phyloP scores from a whole-genome alignment of 1,139 yeast species.

The Pichia sp. region DNA sequence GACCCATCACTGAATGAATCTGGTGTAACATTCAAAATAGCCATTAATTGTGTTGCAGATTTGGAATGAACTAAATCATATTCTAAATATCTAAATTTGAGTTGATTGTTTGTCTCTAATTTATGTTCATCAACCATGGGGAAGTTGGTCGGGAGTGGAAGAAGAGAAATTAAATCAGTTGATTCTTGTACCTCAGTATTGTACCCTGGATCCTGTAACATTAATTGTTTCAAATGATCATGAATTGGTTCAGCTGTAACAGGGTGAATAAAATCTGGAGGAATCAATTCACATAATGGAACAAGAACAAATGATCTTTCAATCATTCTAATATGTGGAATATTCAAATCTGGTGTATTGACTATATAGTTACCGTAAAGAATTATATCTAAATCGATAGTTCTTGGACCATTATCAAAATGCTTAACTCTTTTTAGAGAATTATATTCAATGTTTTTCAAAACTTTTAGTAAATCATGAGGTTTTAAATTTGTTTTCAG shows the following conservation, averaged over 20 bases:
- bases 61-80: slow-evolving; percentile 33
- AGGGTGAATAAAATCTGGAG: slow-evolving; percentile 64
- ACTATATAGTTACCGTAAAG: slow-evolving; percentile 55
- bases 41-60: slow-evolving; percentile 60
- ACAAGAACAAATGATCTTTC: slow-evolving; percentile 85
- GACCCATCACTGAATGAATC: slow-evolving; percentile 97
- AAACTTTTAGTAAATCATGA: slow-evolving; percentile 45
- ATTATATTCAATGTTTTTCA: slow-evolving; percentile 74
- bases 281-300: slow-evolving; percentile 76
- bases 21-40: slow-evolving; percentile 81
- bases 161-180: slow-evolving; percentile 35
- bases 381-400: slow-evolving; percentile 82
- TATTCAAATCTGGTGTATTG: slow-evolving; percentile 50
- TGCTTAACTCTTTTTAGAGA: slow-evolving; percentile 65
- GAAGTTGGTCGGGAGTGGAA: slow-evolving; percentile 36
- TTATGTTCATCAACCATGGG: slow-evolving; percentile 12
- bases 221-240: slow-evolving; percentile 56
- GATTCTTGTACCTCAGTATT: slow-evolving; percentile 39
- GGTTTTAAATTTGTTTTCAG: slow-evolving; percentile 56
- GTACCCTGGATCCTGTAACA: slow-evolving; percentile 23
- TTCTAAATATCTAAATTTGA: slow-evolving; percentile 27
- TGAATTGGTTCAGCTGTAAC: slow-evolving; percentile 75
- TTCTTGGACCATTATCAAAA: slow-evolving; percentile 85
- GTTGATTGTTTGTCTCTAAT: slow-evolving; percentile 1
- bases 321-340: slow-evolving; percentile 85